phyloP scores from a whole-genome alignment of 2,329 filamentous ascomycete genomes.

The Monilinia laxa region DNA sequence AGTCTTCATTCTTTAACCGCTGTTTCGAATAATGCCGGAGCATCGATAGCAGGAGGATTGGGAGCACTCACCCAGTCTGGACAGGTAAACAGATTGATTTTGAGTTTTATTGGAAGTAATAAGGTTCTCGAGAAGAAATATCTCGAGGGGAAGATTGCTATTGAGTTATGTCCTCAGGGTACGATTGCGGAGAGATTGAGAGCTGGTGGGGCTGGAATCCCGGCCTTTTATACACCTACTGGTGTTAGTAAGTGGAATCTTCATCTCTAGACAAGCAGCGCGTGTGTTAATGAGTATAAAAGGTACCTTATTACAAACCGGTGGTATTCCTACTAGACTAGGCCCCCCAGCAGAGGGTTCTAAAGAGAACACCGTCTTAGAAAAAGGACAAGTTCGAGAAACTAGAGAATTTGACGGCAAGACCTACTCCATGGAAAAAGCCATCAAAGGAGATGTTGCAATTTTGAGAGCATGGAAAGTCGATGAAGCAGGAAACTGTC shows the following conservation, averaged over 20 bases:
- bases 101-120: conserved; percentile 75
- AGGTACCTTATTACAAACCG: conserved; percentile 65
- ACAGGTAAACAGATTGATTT: conserved; percentile 68
- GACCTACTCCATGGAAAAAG: conserved; percentile 74
- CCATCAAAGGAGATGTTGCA: conserved; percentile 72
- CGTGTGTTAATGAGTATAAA: background rate
- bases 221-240: conserved; percentile 76
- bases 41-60: conserved; percentile 65
- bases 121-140: conserved; percentile 73
- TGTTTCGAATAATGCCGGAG: conserved; percentile 77
- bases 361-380: conserved; percentile 47
- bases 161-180: conserved; percentile 74
- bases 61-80: conserved; percentile 65
- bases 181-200: conserved; percentile 69
- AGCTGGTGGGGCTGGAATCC: conserved; percentile 71
- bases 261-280: fast-evolving
- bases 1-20: conserved; percentile 61
- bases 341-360: conserved; percentile 50
- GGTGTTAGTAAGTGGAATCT: conserved; percentile 55
- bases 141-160: conserved; percentile 66
- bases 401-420: conserved; percentile 70
- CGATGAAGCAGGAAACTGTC: conserved; percentile 72
- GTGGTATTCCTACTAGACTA: conserved; percentile 65
- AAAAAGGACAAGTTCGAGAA: conserved; percentile 65
- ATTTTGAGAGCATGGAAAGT: conserved; percentile 75